Conservation (phyloP, 768 basidiomycete species). For the Pleurotus djamor region DNA sequence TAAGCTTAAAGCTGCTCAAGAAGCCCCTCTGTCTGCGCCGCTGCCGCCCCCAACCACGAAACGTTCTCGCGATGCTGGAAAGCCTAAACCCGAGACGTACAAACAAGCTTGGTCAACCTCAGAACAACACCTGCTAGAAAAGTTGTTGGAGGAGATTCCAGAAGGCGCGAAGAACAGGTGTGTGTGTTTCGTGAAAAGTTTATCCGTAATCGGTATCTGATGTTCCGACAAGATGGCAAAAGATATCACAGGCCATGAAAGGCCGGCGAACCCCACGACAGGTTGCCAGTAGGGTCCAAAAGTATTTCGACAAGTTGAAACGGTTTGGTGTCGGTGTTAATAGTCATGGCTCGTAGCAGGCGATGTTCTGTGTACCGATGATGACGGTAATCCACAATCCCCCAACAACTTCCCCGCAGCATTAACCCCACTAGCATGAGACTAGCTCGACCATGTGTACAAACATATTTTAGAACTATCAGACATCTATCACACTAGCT, state of each 20-base stretch:
- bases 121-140: slow-evolving; percentile 77
- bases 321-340: slow-evolving; percentile 54
- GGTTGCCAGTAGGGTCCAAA: slow-evolving; percentile 88
- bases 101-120: slow-evolving; percentile 77
- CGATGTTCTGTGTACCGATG: background rate
- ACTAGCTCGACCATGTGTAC: too few relatives aligned
- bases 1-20: slow-evolving; percentile 9
- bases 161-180: slow-evolving; percentile 75
- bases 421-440: too few relatives aligned
- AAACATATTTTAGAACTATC: too few relatives aligned
- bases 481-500: too few relatives aligned
- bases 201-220: too few relatives aligned
- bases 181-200: slow-evolving; percentile 12
- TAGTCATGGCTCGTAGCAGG: background rate
- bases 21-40: slow-evolving; percentile 12
- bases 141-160: slow-evolving; percentile 72
- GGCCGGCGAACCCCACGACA: slow-evolving; percentile 76
- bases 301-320: slow-evolving; percentile 84
- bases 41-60: slow-evolving; percentile 9
- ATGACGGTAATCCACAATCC: background rate
- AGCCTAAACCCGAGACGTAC: slow-evolving; percentile 71
- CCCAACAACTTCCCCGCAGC: background rate
- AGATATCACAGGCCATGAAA: slow-evolving; percentile 81
- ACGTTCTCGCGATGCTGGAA: slow-evolving; percentile 20
- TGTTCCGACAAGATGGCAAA: slow-evolving; percentile 56